Conservation (phyloP, 2,329 filamentous ascomycete genomes). For the Diaporthe sp. region DNA sequence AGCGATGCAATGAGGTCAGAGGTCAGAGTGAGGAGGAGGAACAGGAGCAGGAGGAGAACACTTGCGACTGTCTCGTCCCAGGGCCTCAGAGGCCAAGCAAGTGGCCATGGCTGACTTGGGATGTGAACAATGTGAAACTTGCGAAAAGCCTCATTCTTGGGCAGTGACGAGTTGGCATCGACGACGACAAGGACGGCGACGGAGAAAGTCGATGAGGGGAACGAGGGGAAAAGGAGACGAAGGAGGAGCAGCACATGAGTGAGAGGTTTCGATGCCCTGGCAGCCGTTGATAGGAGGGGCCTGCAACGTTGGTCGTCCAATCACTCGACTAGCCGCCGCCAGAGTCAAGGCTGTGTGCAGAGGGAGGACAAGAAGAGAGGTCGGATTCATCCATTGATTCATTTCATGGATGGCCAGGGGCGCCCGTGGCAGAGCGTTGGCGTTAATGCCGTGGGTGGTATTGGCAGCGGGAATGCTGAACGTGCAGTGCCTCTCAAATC, state of each 20-base stretch:
- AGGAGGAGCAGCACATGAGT: neutral
- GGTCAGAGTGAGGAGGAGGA: neutral
- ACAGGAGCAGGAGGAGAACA: too few relatives aligned
- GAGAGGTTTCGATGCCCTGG: constrained; percentile 6
- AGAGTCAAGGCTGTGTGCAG: constrained; percentile 22
- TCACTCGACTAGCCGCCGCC: constrained; percentile 27
- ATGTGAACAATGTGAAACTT: neutral
- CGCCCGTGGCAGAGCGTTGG: constrained; percentile 27
- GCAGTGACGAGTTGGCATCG: constrained; percentile 3
- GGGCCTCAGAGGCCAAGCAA: neutral
- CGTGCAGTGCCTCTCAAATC: constrained; percentile 1
- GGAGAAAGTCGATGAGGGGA: neutral
- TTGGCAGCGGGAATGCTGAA: constrained; percentile 10
- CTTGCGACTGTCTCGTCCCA: neutral
- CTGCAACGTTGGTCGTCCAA: neutral
- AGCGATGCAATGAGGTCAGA: constrained; percentile 3
- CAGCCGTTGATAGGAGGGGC: constrained; percentile 31
- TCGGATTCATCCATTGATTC: constrained; percentile 10
- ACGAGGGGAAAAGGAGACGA: neutral
- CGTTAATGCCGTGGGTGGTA: constrained; percentile 22
- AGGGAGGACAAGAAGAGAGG: neutral
- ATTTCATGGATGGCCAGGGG: constrained; percentile 23
- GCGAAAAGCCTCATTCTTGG: neutral
- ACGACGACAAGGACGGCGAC: neutral
- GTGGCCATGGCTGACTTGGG: constrained; percentile 5